Percentiles rank a stretch among this genome's conserved stretches.
phyloP scores from a whole-genome alignment of 805 yeast genomes.

The Cyberlindnera suaveolens region DNA sequence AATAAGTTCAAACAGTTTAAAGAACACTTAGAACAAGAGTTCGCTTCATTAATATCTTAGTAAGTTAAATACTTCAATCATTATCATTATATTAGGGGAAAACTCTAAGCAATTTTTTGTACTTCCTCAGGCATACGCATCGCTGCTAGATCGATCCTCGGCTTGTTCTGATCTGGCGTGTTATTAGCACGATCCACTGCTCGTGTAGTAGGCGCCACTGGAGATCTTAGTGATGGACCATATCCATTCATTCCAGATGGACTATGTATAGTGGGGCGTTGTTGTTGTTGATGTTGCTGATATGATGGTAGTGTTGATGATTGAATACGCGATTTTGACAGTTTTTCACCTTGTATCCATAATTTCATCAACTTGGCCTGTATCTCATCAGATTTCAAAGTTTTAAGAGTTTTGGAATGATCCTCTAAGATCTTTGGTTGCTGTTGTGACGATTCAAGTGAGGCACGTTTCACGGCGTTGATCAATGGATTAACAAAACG shows the following conservation, averaged over 20 bases:
- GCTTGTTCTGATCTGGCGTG: constrained; percentile 16
- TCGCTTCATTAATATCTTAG: constrained; percentile 5
- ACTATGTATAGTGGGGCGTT: neutral
- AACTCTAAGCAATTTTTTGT: neutral
- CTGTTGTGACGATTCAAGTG: constrained; percentile 15
- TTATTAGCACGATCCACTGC: constrained; percentile 32
- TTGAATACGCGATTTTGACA: constrained; percentile 5
- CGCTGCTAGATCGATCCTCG: constrained; percentile 21
- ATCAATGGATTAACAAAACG: constrained; percentile 66
- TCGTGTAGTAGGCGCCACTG: constrained; percentile 32
- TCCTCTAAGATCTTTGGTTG: neutral
- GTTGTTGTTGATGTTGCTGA: constrained; percentile 2
- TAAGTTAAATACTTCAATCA: neutral
- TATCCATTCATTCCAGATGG: neutral
- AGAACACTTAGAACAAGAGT: constrained; percentile 34
- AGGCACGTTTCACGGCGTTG: constrained; percentile 50
- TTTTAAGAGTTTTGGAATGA: neutral
- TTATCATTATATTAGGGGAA: too few relatives aligned
- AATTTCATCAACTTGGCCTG: constrained; percentile 19
- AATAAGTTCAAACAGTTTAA: constrained; percentile 39
- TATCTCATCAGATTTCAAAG: constrained; percentile 9
- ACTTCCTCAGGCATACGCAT: constrained; percentile 7
- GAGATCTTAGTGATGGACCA: constrained; percentile 8
- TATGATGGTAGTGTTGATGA: constrained; percentile 10
- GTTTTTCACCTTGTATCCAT: constrained; percentile 20